Base-by-base conservation (phyloP, 345 rosid genomes). In the Lepidium didymum region DNA sequence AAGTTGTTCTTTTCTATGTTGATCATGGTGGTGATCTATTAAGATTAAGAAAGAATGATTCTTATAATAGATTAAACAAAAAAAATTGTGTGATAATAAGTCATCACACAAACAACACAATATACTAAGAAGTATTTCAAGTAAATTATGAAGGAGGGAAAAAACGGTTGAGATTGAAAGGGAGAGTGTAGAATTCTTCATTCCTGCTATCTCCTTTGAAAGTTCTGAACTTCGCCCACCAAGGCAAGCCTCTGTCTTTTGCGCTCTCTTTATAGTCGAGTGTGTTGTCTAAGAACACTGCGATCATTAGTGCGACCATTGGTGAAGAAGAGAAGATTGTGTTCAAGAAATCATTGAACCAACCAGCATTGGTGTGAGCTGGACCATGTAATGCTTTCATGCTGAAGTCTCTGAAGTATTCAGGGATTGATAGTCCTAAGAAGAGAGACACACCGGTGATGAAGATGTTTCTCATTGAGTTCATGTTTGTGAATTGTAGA, bases 281-380 rank as follows among this genome's bases (percentile, higher is more conserved):
- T 5, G 97, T 94, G 59, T 91, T 91, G 85, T 95, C 99, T 27
- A 95, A 74, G 82, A 95, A 86, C 41, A 94, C 90, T 12, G 87
- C 82, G 2, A 91, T 78, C 5, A 94, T 79, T 69, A 94, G 21
- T 1, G 99, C 92, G 0, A 91, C 97, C 21, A 96, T 89, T 4
- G 97, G 93, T 10, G 97, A 80, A 29, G 99, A 91, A 70, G 77
- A 81, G 89, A 94, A 94, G 82, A 91, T 86, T 29, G 97, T 89
- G 50, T 94, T 94, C 70, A 94, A 81, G 84, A 87, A 94, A 79
- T 95, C 97, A 80, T 95, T 89, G 84, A 91, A 95, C 99, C 99
- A 95, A 81, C 84, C 90, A 61, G 90, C 97, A 62, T 67, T 76
- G 41, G 97, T 84, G 77, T 95, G 90, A 74, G 96, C 81, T 64